A percentile compares a stretch with the other conserved stretches of the same genome.
Evolutionary conservation across 371 early-diverging fungal species (phyloP).

Genomic region (Pancytospora epiphaga): DNA sequence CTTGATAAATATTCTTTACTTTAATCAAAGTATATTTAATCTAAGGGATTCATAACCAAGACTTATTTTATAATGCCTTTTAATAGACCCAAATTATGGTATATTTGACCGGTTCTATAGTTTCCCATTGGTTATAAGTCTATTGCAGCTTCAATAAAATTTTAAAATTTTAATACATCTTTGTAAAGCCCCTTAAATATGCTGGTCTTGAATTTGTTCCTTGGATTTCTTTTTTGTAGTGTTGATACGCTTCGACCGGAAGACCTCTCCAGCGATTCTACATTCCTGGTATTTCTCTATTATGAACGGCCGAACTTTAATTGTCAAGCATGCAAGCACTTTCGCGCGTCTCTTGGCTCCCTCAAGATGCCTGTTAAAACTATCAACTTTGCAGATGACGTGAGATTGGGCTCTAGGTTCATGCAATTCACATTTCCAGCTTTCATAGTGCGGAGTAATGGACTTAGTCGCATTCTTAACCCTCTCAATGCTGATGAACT

Average conservation of each 20-base stretch:
- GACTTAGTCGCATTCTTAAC: constrained; percentile 23
- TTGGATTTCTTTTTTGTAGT: too few species aligned
- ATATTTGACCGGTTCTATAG: too few species aligned
- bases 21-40: too few species aligned
- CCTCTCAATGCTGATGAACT: constrained; percentile 27
- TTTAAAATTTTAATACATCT: too few species aligned
- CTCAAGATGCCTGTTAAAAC: constrained; percentile 35
- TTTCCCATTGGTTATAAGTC: too few species aligned
- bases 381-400: constrained; percentile 38
- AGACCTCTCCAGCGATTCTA: background rate
- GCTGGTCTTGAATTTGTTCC: too few species aligned
- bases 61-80: too few species aligned
- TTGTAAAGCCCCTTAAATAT: too few species aligned
- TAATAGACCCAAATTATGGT: too few species aligned
- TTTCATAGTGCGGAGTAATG: constrained; percentile 36
- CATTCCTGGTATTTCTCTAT: constrained; percentile 47
- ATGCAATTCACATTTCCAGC: constrained; percentile 39
- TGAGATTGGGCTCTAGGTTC: constrained; percentile 30
- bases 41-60: too few species aligned
- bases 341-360: constrained; percentile 20
- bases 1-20: too few species aligned
- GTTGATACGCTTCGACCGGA: background rate
- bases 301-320: constrained; percentile 28
- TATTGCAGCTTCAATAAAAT: too few species aligned
- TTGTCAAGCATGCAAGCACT: constrained; percentile 39